Evolutionary conservation across 2,329 filamentous ascomycete genomes (phyloP).

Genomic region (Trichophaea hybrida): DNA sequence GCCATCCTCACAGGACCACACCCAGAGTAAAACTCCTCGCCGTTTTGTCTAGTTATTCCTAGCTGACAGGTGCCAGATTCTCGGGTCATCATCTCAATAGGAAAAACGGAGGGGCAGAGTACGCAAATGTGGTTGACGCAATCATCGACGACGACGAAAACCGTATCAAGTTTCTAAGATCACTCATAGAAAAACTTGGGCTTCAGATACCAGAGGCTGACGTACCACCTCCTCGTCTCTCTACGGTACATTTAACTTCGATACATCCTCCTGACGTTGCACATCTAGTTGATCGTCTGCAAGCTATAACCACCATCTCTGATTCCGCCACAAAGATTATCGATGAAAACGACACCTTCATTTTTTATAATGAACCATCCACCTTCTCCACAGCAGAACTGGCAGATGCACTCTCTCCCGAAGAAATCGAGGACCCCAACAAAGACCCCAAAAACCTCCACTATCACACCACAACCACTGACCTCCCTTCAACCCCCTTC

Average conservation of each 20-base stretch:
- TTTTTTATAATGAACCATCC: conserved; percentile 40
- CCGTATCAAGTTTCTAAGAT: conserved; percentile 61
- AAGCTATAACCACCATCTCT: conserved; percentile 47
- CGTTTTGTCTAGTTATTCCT: neutral
- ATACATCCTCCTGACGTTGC: conserved; percentile 48
- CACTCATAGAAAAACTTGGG: conserved; percentile 64
- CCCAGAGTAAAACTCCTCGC: conserved; percentile 53
- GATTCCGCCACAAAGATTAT: conserved; percentile 58
- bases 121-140: conserved; percentile 52
- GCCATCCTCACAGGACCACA: conserved; percentile 76
- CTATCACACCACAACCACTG: conserved; percentile 52
- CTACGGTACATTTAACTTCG: conserved; percentile 67
- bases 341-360: conserved; percentile 71
- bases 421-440: conserved; percentile 54
- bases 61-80: conserved; percentile 45
- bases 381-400: conserved; percentile 1
- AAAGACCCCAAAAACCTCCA: conserved; percentile 59
- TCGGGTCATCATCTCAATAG: conserved; percentile 61
- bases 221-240: conserved; percentile 55
- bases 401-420: neutral
- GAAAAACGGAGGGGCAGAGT: conserved; percentile 52
- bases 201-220: conserved; percentile 60
- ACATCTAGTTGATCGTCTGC: conserved; percentile 50
- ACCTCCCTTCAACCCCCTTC: conserved; percentile 57
- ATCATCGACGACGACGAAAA: conserved; percentile 55